Base-by-base conservation (phyloP, 306 rosid genomes). In the Dalbergia oliveri region DNA sequence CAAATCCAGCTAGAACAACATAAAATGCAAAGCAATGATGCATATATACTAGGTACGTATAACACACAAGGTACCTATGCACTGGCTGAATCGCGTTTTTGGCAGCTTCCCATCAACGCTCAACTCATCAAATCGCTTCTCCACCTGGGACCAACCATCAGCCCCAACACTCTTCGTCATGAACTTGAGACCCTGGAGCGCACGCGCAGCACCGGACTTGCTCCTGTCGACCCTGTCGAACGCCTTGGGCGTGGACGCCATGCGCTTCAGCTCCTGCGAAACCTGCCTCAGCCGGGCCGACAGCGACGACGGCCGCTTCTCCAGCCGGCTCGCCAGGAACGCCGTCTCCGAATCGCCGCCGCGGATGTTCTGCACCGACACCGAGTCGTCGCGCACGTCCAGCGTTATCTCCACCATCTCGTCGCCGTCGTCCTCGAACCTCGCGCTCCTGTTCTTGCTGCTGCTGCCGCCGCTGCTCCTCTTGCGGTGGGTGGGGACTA, bases 331-430 rank as follows among this genome's bases (percentile, higher is more conserved):
- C 0, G 97, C 93, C 1, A 91, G 79, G 3, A 81, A 73, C 13
- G 82, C 85, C 6, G 94, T 88, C 74, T 89, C 97, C 1, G 93
- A 67, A 71, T 94, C 97, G 4, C 96, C 96, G 15, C 92, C 94
- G 2, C 81, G 86, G 39, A 92, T 89, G 85, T 90, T 87, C 56
- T 92, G 94, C 1, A 94, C 91, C 0, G 89, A 86, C 11, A 92
- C 91, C 1, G 87, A 44, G 74, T 92, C 96, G 33, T 92, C 97
- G 0, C 87, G 84, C 4, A 94, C 91, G 61, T 92, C 94, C 16
- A 94, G 64, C 11, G 96, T 94, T 19, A 94, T 92, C 60, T 94
- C 98, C 15, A 94, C 97, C 79, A 88, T 80, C 14, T 88, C 98
- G 3, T 80, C 10, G 12, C 8, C 85, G 11, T 80, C 84, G 37